Conservation (phyloP, 805 yeast genomes). For the Wickerhamiella hasegawae region DNA sequence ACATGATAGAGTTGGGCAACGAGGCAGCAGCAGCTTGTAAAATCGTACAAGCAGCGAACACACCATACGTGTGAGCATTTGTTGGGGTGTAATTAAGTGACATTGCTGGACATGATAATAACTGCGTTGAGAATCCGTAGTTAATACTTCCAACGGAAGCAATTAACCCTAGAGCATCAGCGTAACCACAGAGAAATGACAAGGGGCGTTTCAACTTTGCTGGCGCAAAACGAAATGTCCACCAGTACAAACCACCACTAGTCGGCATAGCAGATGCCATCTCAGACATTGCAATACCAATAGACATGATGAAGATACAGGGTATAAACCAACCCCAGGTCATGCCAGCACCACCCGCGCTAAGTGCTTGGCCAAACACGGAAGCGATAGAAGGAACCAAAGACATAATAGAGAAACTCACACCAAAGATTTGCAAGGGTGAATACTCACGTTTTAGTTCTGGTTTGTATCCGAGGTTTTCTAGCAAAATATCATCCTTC, state of each 20-base stretch:
- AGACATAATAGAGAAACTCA: constrained; percentile 62
- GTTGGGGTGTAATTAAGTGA: constrained; percentile 35
- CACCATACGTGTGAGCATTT: constrained; percentile 41
- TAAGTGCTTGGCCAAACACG: constrained; percentile 33
- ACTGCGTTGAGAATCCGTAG: constrained; percentile 35
- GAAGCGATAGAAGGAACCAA: constrained; percentile 45
- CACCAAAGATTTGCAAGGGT: constrained; percentile 50
- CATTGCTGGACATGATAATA: constrained; percentile 22
- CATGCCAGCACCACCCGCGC: constrained; percentile 48
- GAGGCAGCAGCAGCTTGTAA: constrained; percentile 39
- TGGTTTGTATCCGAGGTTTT: constrained; percentile 53
- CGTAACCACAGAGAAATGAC: constrained; percentile 48
- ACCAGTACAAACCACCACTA: constrained; percentile 57
- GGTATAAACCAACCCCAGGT: constrained; percentile 64
- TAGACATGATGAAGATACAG: constrained; percentile 35
- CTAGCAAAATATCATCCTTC: constrained; percentile 20
- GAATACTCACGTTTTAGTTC: constrained; percentile 46
- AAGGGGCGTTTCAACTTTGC: constrained; percentile 33
- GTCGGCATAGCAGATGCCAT: constrained; percentile 58
- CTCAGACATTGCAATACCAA: constrained; percentile 52
- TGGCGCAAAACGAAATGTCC: constrained; percentile 56
- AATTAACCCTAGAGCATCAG: constrained; percentile 50
- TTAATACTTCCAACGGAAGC: constrained; percentile 53
- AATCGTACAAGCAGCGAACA: constrained; percentile 45
- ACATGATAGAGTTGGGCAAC: constrained; percentile 38